These are phyloP conservation scores for Solanum etuberosum DNA, from an alignment of 257 asterid genomes.

Conservation along the genomic window DNA sequence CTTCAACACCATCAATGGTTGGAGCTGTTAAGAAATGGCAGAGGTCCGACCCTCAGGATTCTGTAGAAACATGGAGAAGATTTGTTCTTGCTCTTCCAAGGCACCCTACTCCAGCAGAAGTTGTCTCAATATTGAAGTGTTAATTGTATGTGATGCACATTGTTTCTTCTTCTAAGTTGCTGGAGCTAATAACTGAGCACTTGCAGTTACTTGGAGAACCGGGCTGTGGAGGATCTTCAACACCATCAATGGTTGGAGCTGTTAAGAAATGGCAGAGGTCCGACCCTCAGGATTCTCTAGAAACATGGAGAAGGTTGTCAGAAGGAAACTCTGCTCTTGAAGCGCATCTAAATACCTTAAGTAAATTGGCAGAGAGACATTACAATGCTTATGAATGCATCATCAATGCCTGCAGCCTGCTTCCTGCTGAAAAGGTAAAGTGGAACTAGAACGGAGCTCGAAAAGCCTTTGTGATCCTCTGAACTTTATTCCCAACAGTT, in stretches of 20 bases:
- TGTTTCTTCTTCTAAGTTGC: slow-evolving; percentile 12
- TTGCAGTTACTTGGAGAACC: slow-evolving; percentile 97
- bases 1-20: slow-evolving; percentile 97
- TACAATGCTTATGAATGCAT: slow-evolving; percentile 37
- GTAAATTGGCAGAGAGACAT: slow-evolving; percentile 49
- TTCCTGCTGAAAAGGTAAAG: slow-evolving; percentile 59
- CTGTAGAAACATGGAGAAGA: slow-evolving; percentile 78
- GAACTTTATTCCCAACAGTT: neutral
- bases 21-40: slow-evolving; percentile 99
- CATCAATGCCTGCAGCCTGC: slow-evolving; percentile 53
- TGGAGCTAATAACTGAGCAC: slow-evolving; percentile 1
- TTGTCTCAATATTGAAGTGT: neutral
- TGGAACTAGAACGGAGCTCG: neutral
- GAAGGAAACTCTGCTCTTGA: slow-evolving; percentile 74
- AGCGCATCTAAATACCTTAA: slow-evolving; percentile 46
- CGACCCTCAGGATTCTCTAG: slow-evolving; percentile 62
- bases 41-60: slow-evolving; percentile 67
- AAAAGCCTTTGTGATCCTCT: neutral
- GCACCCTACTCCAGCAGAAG: neutral
- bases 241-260: slow-evolving; percentile 98
- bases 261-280: slow-evolving; percentile 96
- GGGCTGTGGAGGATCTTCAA: slow-evolving; percentile 96
- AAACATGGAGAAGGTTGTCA: slow-evolving; percentile 81
- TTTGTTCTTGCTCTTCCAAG: neutral
- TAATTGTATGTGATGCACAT: neutral